These are phyloP conservation scores for Silybum marianum DNA, from an alignment of 129 eudicot species.

Conservation along the genomic window DNA sequence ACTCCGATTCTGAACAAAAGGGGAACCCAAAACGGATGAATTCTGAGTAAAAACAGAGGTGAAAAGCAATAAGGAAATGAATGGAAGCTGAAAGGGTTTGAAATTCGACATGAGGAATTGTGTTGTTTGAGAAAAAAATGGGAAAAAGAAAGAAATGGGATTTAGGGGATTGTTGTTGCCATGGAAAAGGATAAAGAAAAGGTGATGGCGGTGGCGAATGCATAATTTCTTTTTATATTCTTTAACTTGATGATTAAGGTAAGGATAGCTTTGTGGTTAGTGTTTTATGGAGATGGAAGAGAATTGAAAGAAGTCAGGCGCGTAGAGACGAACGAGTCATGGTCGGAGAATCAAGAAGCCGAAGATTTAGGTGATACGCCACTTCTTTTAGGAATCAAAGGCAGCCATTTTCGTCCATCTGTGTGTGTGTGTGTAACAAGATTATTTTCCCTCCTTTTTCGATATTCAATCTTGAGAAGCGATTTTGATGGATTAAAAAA, in stretches of 20 bases:
- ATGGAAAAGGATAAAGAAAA: background rate
- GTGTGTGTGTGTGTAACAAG: slow-evolving; percentile 9
- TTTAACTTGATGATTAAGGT: slow-evolving; percentile 57
- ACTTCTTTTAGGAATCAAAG: background rate
- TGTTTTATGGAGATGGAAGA: slow-evolving; percentile 18
- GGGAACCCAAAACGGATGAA: slow-evolving; percentile 37
- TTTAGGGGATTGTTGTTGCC: background rate
- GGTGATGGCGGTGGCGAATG: slow-evolving; percentile 26
- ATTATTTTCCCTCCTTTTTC: slow-evolving; percentile 15
- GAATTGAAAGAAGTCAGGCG: background rate
- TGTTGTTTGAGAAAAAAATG: slow-evolving; percentile 7
- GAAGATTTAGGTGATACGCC: slow-evolving; percentile 37
- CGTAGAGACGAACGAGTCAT: slow-evolving; percentile 31
- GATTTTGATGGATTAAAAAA: background rate
- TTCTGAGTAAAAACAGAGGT: slow-evolving; percentile 35
- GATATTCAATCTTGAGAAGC: background rate
- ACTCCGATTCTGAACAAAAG: slow-evolving; percentile 10
- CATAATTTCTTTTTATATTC: slow-evolving; percentile 23
- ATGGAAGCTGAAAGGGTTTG: slow-evolving; percentile 26
- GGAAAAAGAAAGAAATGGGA: background rate
- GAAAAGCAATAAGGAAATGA: slow-evolving; percentile 37
- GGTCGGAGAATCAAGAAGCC: slow-evolving; percentile 39
- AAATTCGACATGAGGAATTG: slow-evolving; percentile 40
- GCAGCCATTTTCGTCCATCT: slow-evolving; percentile 25
- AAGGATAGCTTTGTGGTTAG: slow-evolving; percentile 60